Percentiles rank a stretch among this genome's conserved stretches.
These are phyloP conservation scores for Rhynchosporium graminicola DNA, from an alignment of 2,329 filamentous ascomycete genomes.

Conservation along the genomic window DNA sequence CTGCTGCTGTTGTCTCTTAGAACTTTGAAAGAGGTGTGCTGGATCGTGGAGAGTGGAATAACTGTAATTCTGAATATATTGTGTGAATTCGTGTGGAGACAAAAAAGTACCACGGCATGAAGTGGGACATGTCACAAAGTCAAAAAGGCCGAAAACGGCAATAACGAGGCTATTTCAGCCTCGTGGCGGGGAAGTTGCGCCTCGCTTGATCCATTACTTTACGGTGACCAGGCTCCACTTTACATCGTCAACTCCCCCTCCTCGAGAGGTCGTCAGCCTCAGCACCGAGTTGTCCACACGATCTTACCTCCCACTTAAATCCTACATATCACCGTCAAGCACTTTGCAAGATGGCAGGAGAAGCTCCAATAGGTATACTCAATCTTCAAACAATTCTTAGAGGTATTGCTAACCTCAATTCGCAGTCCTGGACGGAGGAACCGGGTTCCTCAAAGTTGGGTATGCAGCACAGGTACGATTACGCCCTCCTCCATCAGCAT, in stretches of 20 bases:
- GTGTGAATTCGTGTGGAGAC: not conserved
- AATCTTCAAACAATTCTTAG: not conserved
- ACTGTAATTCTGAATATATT: not conserved
- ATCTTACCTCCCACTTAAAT: constrained; percentile 11
- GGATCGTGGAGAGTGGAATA: not conserved
- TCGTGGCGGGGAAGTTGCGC: constrained; percentile 26
- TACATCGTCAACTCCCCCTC: constrained; percentile 31
- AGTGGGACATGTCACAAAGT: not conserved
- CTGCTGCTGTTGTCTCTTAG: not conserved
- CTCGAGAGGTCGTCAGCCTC: constrained; percentile 15
- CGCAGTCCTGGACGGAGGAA: constrained; percentile 97
- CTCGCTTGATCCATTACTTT: constrained; percentile 12
- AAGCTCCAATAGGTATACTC: constrained; percentile 42
- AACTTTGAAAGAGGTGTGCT: not conserved
- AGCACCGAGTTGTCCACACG: constrained; percentile 23
- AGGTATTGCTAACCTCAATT: constrained; percentile 27
- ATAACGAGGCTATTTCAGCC: constrained; percentile 25
- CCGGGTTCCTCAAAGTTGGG: constrained; percentile 98
- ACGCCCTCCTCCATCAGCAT: constrained; percentile 17
- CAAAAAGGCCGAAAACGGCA: constrained; percentile 24
- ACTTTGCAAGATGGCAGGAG: constrained; percentile 38
- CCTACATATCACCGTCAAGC: constrained; percentile 22
- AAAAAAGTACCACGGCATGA: not conserved
- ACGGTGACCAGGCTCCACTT: constrained; percentile 14
- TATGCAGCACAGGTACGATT: constrained; percentile 85